A percentile compares a stretch with the other conserved stretches of the same genome.
Evolutionary conservation across 2,329 filamentous ascomycete genomes (phyloP).

Genomic region (Clarireedia sp.): DNA sequence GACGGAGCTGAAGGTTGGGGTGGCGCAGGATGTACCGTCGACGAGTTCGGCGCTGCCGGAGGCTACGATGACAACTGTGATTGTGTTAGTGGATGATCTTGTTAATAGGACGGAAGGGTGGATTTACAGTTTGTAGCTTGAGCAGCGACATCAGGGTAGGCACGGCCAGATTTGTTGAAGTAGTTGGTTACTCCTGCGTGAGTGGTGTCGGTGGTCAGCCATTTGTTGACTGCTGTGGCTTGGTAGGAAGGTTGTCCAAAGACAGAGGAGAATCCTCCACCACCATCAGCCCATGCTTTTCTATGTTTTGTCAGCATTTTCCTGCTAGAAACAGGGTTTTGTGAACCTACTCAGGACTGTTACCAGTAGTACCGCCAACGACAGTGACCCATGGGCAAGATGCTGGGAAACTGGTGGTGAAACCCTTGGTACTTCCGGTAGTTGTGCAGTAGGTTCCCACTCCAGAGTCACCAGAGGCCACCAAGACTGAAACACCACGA

Average conservation of each 20-base stretch:
- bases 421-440: slow-evolving; percentile 34
- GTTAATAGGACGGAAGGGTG: not conserved
- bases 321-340: not conserved
- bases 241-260: slow-evolving; percentile 37
- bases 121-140: slow-evolving; percentile 46
- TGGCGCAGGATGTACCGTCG: slow-evolving; percentile 45
- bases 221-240: slow-evolving; percentile 32
- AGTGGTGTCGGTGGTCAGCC: slow-evolving; percentile 40
- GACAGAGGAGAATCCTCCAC: slow-evolving; percentile 37
- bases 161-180: slow-evolving; percentile 40
- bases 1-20: slow-evolving; percentile 49
- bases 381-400: slow-evolving; percentile 44
- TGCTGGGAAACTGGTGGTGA: slow-evolving; percentile 41
- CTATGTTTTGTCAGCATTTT: not conserved
- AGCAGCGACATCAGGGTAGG: slow-evolving; percentile 44
- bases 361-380: slow-evolving; percentile 33
- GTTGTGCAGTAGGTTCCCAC: slow-evolving; percentile 30
- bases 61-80: slow-evolving; percentile 31
- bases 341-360: slow-evolving; percentile 17
- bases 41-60: slow-evolving; percentile 32
- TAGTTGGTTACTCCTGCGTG: slow-evolving; percentile 36
- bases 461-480: slow-evolving; percentile 42
- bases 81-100: not conserved
- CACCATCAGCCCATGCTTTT: slow-evolving; percentile 26
- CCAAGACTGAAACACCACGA: slow-evolving; percentile 40